Evolutionary conservation across 1,139 yeast species (phyloP).

Genomic region (Saccharomyces hybrid): DNA sequence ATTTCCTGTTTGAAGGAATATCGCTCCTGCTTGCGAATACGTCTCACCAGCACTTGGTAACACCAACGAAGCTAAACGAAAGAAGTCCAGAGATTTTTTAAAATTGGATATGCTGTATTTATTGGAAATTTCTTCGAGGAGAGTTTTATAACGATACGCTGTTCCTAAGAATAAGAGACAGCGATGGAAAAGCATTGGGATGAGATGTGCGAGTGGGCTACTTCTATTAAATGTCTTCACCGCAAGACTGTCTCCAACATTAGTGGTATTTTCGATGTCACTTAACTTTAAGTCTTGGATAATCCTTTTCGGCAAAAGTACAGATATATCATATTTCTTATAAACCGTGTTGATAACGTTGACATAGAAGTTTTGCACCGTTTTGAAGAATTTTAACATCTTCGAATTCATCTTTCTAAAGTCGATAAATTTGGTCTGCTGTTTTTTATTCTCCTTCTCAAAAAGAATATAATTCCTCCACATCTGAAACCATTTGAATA

Average conservation of each 20-base stretch:
- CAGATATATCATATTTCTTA: slow-evolving; percentile 11
- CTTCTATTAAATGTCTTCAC: slow-evolving; percentile 16
- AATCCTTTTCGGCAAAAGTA: slow-evolving; percentile 15
- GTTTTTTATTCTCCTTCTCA: slow-evolving; percentile 17
- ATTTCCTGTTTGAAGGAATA: slow-evolving; percentile 38
- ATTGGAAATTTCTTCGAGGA: slow-evolving; percentile 40
- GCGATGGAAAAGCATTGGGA: slow-evolving; percentile 45
- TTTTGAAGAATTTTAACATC: slow-evolving; percentile 43
- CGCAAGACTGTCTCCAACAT: slow-evolving; percentile 6
- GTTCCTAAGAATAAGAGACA: slow-evolving; percentile 55
- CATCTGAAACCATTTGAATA: slow-evolving; percentile 43
- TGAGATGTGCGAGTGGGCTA: slow-evolving; percentile 32
- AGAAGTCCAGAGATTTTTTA: slow-evolving; percentile 42
- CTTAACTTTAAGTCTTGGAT: slow-evolving; percentile 13
- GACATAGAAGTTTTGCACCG: slow-evolving; percentile 42
- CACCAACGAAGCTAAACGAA: slow-evolving; percentile 45
- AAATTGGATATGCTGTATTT: slow-evolving; percentile 35
- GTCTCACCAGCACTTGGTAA: slow-evolving; percentile 65
- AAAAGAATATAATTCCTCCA: slow-evolving; percentile 22
- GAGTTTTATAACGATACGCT: slow-evolving; percentile 48
- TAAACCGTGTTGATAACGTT: slow-evolving; percentile 31
- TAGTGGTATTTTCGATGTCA: not conserved
- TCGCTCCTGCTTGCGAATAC: slow-evolving; percentile 52
- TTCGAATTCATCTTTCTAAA: slow-evolving; percentile 48
- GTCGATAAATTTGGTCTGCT: slow-evolving; percentile 40